Evolutionary conservation across 345 rosid genomes (phyloP).

Genomic region (Populus tremula): DNA sequence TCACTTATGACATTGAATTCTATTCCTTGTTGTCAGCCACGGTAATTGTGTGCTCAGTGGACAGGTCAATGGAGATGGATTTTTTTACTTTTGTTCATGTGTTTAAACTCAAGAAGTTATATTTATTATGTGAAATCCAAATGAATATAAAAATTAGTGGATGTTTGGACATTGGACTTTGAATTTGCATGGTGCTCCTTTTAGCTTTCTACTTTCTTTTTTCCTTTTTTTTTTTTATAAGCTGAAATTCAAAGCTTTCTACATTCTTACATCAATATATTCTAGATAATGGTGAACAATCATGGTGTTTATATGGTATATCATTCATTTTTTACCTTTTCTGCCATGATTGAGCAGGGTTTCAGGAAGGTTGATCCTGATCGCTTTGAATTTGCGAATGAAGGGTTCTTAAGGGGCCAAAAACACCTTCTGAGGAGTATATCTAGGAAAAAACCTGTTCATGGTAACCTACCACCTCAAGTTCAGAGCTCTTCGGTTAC

Average conservation of each 20-base stretch:
- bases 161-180: background rate
- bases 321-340: background rate
- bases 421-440: conserved; percentile 71
- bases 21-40: too few relatives aligned
- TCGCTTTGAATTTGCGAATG: conserved; percentile 92
- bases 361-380: conserved; percentile 93
- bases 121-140: background rate
- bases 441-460: conserved; percentile 69
- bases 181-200: background rate
- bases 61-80: background rate
- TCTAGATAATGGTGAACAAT: background rate
- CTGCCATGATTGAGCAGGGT: conserved; percentile 52
- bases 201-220: background rate
- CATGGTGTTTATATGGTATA: background rate
- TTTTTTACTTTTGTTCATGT: background rate
- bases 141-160: background rate
- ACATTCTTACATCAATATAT: background rate
- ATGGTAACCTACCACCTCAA: conserved; percentile 56
- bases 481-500: conserved; percentile 64
- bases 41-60: background rate
- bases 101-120: background rate
- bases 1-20: background rate
- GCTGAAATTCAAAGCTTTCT: background rate
- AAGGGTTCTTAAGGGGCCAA: conserved; percentile 84
- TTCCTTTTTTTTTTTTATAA: background rate